These are phyloP conservation scores for Kodamaea neixiangensis DNA, from an alignment of 805 yeast genomes.

Conservation along the genomic window DNA sequence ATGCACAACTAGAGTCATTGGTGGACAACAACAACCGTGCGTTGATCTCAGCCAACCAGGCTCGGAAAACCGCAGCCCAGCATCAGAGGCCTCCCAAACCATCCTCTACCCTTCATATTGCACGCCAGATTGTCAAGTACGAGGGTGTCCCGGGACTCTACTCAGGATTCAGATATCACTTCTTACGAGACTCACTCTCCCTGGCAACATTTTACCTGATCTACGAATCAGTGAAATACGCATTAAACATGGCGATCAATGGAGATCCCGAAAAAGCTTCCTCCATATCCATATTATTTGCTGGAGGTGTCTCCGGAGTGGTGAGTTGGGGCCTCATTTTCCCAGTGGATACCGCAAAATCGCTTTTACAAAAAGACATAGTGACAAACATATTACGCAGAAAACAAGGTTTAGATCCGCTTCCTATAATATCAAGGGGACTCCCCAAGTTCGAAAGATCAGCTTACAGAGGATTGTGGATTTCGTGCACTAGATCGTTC, in stretches of 20 bases:
- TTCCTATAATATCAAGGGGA: conserved; percentile 33
- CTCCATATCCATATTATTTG: conserved; percentile 40
- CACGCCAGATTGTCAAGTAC: conserved; percentile 49
- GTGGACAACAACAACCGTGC: conserved; percentile 22
- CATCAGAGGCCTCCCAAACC: conserved; percentile 13
- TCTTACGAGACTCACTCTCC: conserved; percentile 67
- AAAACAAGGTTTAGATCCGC: conserved; percentile 47
- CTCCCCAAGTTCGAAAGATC: conserved; percentile 38
- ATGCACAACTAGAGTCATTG: conserved; percentile 67
- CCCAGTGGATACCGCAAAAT: conserved; percentile 80
- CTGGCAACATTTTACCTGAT: conserved; percentile 73
- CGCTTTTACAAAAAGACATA: conserved; percentile 71
- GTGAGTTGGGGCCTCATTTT: conserved; percentile 74
- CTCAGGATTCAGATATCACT: conserved; percentile 70
- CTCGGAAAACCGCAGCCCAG: conserved; percentile 6
- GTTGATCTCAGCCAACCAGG: conserved; percentile 12
- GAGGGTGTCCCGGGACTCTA: conserved; percentile 69
- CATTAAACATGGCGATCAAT: conserved; percentile 35
- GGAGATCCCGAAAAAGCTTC: conserved; percentile 28
- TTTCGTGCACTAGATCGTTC: conserved; percentile 70
- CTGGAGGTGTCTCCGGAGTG: conserved; percentile 82
- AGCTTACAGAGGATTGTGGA: conserved; percentile 77
- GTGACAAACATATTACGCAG: conserved; percentile 64
- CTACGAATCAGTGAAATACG: conserved; percentile 71
- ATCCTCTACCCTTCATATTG: conserved; percentile 44